Base-by-base conservation (phyloP, 2,329 filamentous ascomycete genomes). In the Coniochaeta sp. region DNA sequence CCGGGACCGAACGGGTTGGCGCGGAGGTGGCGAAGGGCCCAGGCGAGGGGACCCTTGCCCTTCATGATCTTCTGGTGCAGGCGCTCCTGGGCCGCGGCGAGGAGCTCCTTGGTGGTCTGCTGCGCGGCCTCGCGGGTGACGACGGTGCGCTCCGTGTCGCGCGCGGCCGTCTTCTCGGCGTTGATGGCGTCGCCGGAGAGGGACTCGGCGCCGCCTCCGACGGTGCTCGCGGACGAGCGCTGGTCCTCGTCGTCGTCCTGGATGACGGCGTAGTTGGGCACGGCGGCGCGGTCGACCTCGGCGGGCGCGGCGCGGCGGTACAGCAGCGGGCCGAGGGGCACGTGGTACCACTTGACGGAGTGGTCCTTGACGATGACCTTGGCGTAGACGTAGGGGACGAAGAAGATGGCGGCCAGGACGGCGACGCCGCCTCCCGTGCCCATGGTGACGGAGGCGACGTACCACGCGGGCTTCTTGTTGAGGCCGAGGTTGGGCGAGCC, bases 11-110 rank as follows among this genome's bases (percentile, higher is more conserved):
- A 83, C 55, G 85, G 88, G 78, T 92, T 89, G 68, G 89, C 79
- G 70, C 85, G 88, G 22, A 93, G 85, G 57, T 80, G 84, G 66
- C 90, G 88, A 87, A 93, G 90, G 40, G 88, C 90, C 90, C 90
- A 93, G 67, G 86, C 90, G n/a, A 93, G 79, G 57, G 88, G 89
- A 28, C 89, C 88, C 1, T 76, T 75, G 61, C 79, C 81, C 72
- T 82, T 77, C 60, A 83, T 75, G 59, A 93, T 85, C 66, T 84
- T 84, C 24, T 83, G 83, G 70, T 89, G 83, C 67, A 88, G 80
- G 54, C 75, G 79, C 22, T 78, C 79, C 61, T 86, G 77, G 8
- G 81, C 84, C 60, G 85, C 73, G 4, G 75, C 79, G 59, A 87
- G 70, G 59, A 89, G 78, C 63, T 87, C 77, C 72, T 88, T 80